A percentile compares a stretch with the other conserved stretches of the same genome.
phyloP scores from a whole-genome alignment of 495 filamentous ascomycete genomes.

The Xanthoparmelia taractica region DNA sequence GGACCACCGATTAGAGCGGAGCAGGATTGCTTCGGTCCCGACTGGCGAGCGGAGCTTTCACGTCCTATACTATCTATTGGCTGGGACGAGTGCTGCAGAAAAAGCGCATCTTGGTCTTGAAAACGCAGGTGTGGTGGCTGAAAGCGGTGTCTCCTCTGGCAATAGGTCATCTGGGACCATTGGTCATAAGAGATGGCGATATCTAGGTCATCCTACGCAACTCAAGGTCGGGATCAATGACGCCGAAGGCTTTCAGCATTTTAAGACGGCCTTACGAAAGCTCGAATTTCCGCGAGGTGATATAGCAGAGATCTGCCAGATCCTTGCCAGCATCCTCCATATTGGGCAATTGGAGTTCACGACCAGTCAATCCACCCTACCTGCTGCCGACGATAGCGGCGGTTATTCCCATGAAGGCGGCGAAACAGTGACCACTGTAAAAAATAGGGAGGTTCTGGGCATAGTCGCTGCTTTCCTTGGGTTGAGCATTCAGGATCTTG shows the following conservation, averaged over 20 bases:
- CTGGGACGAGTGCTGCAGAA: constrained; percentile 84
- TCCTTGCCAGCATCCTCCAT: constrained; percentile 84
- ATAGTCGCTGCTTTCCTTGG: constrained; percentile 90
- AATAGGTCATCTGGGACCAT: constrained; percentile 46
- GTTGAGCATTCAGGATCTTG: constrained; percentile 67
- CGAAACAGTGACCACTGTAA: constrained; percentile 73
- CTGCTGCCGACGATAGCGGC: constrained; percentile 80
- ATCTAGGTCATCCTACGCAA: constrained; percentile 92
- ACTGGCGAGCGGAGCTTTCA: constrained; percentile 96
- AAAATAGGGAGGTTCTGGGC: constrained; percentile 82
- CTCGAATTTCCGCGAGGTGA: constrained; percentile 87
- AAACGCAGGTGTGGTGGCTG: constrained; percentile 34
- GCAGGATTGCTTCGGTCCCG: constrained; percentile 80
- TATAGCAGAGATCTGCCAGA: constrained; percentile 93
- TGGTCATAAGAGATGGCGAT: constrained; percentile 78
- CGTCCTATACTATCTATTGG: constrained; percentile 86
- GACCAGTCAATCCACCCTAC: constrained; percentile 67
- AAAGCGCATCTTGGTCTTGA: constrained; percentile 85
- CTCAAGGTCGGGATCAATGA: constrained; percentile 96
- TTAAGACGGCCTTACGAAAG: constrained; percentile 91
- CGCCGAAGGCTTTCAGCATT: constrained; percentile 88
- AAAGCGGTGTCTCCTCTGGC: constrained; percentile 31
- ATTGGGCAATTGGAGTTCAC: constrained; percentile 92
- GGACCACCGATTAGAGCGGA: constrained; percentile 85
- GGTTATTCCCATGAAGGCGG: constrained; percentile 94